phyloP scores from a whole-genome alignment of 2,329 filamentous ascomycete species.

The Hypoxylon sp. region DNA sequence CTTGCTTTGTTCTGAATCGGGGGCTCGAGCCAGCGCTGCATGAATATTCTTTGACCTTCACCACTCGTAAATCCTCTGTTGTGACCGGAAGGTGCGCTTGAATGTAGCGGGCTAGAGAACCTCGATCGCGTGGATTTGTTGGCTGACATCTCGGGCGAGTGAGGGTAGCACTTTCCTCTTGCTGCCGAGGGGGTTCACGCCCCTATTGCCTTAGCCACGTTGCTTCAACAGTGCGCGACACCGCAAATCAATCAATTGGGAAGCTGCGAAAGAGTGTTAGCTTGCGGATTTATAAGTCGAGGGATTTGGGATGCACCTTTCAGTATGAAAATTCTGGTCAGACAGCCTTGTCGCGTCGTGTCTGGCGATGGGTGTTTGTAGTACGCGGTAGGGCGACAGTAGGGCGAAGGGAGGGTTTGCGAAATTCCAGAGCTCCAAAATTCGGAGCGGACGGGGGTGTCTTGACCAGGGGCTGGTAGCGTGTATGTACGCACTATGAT shows the following conservation, averaged over 20 bases:
- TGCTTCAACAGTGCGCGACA: slow-evolving; percentile 40
- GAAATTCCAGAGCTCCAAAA: slow-evolving; percentile 42
- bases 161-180: slow-evolving; percentile 12
- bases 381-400: slow-evolving; percentile 38
- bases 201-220: slow-evolving; percentile 44
- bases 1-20: slow-evolving; percentile 72
- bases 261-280: slow-evolving; percentile 40
- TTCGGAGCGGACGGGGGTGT: slow-evolving; percentile 39
- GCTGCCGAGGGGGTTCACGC: slow-evolving; percentile 35
- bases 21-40: slow-evolving; percentile 70
- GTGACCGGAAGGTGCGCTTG: slow-evolving; percentile 52
- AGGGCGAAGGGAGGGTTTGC: slow-evolving; percentile 35
- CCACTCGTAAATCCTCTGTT: slow-evolving; percentile 43
- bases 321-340: not conserved
- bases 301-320: slow-evolving; percentile 7
- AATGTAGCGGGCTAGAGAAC: slow-evolving; percentile 64
- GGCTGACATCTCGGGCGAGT: slow-evolving; percentile 41
- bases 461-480: slow-evolving; percentile 21
- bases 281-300: slow-evolving; percentile 11
- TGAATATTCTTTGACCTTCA: slow-evolving; percentile 60
- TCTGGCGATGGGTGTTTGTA: slow-evolving; percentile 38
- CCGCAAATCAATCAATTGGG: slow-evolving; percentile 40
- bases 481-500: slow-evolving; percentile 19
- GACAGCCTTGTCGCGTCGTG: slow-evolving; percentile 36
- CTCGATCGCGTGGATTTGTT: slow-evolving; percentile 60